Evolutionary conservation across 2,329 filamentous ascomycete species (phyloP).

Genomic region (Neurospora sp.): DNA sequence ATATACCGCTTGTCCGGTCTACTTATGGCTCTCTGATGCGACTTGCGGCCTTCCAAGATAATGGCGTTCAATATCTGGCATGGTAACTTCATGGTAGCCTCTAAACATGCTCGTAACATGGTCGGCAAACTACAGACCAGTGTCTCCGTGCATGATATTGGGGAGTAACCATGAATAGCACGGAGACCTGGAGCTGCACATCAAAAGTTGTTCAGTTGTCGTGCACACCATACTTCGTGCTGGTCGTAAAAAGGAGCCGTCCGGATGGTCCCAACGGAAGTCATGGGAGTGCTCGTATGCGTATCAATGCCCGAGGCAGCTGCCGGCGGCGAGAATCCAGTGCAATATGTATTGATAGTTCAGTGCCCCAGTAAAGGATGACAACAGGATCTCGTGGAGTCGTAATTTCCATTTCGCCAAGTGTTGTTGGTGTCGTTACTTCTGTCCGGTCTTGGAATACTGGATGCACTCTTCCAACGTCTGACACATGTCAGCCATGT

Average conservation of each 20-base stretch:
- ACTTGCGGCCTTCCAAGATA: neutral
- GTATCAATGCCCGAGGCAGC: neutral
- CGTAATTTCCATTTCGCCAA: neutral
- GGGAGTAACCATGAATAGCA: neutral
- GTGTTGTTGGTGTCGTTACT: neutral
- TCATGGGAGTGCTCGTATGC: neutral
- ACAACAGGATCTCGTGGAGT: neutral
- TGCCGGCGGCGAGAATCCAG: neutral
- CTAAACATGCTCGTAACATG: neutral
- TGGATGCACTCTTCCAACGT: slow-evolving; percentile 2
- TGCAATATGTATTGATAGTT: neutral
- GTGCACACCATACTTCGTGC: neutral
- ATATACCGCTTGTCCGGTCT: neutral
- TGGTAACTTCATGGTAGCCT: neutral
- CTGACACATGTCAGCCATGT: slow-evolving; percentile 10
- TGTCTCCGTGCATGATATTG: neutral
- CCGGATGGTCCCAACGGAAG: neutral
- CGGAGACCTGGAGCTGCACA: neutral
- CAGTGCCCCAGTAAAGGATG: neutral
- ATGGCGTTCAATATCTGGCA: neutral
- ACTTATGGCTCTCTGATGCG: neutral
- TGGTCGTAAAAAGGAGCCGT: neutral
- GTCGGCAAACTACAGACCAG: neutral
- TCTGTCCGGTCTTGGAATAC: neutral
- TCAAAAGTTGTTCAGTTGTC: neutral